Percentiles rank a stretch among this genome's conserved stretches.
Evolutionary conservation across 768 basidiomycete genomes (phyloP).

Genomic region (Trichaptum fuscoviolaceum): DNA sequence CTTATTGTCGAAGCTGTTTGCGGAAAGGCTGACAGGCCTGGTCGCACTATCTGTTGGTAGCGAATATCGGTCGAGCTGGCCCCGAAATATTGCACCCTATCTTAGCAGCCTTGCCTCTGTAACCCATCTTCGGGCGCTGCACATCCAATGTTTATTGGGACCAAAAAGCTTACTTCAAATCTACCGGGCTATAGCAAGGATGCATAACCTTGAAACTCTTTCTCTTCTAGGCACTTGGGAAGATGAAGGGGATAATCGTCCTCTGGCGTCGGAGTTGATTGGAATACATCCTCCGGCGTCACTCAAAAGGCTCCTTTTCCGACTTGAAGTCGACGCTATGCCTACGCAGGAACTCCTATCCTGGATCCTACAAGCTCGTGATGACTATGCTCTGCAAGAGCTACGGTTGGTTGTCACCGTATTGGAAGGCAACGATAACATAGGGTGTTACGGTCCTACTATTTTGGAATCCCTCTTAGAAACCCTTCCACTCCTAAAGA

Average conservation of each 20-base stretch:
- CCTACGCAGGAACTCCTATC: background rate
- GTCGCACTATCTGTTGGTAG: background rate
- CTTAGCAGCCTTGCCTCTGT: background rate
- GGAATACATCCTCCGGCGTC: background rate
- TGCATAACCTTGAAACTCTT: background rate
- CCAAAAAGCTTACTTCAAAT: background rate
- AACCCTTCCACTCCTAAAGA: background rate
- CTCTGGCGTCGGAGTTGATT: background rate
- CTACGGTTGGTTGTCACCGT: background rate
- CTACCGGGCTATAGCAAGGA: background rate
- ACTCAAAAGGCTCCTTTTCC: background rate
- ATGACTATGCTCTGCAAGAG: background rate
- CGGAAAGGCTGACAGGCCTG: background rate
- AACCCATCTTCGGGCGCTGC: background rate
- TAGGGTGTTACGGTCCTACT: background rate
- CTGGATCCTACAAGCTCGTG: background rate
- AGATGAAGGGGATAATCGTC: background rate
- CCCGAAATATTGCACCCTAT: background rate
- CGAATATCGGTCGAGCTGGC: background rate
- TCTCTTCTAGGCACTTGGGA: background rate
- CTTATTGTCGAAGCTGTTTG: background rate
- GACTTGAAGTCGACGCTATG: background rate
- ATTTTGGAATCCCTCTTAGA: background rate
- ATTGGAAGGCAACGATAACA: background rate
- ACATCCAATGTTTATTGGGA: background rate